Percentiles rank a stretch among this genome's conserved stretches.
Conservation (phyloP, 2,329 filamentous ascomycete genomes). For the Nemania sp. region DNA sequence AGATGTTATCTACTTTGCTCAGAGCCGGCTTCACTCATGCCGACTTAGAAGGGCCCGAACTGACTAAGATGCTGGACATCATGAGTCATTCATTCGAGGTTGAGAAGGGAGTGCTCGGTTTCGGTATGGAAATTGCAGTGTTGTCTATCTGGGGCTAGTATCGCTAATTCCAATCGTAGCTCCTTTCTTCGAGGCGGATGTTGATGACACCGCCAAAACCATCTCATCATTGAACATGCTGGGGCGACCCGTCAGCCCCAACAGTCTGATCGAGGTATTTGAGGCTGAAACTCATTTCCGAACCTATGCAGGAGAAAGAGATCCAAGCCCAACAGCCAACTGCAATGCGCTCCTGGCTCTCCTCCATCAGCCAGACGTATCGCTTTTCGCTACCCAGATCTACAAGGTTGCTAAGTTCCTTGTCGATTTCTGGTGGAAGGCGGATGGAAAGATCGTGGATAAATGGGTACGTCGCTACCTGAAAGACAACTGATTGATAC, state of each 20-base stretch:
- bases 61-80: slow-evolving; percentile 26
- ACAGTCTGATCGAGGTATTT: slow-evolving; percentile 34
- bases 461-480: slow-evolving; percentile 35
- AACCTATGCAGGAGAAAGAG: slow-evolving; percentile 38
- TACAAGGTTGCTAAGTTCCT: slow-evolving; percentile 35
- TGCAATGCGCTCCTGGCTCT: slow-evolving; percentile 41
- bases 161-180: slow-evolving; percentile 21
- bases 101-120: slow-evolving; percentile 31
- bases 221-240: slow-evolving; percentile 26
- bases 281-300: slow-evolving; percentile 37
- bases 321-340: slow-evolving; percentile 42
- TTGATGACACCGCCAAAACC: slow-evolving; percentile 30
- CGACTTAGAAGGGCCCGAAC: slow-evolving; percentile 18
- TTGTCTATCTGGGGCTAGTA: background rate
- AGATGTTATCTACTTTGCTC: slow-evolving; percentile 26
- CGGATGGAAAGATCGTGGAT: slow-evolving; percentile 30
- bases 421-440: slow-evolving; percentile 32
- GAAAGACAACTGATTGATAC: background rate
- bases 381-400: slow-evolving; percentile 32
- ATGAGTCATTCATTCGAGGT: slow-evolving; percentile 24
- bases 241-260: slow-evolving; percentile 24
- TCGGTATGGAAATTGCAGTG: slow-evolving; percentile 17
- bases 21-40: slow-evolving; percentile 20
- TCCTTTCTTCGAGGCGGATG: slow-evolving; percentile 25
- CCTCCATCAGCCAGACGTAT: slow-evolving; percentile 30